Evolutionary conservation across 176 grass and related monocot genomes (phyloP), one percentile per base, ranked within the genome.

Genomic region (Neostapfia colusana): DNA sequence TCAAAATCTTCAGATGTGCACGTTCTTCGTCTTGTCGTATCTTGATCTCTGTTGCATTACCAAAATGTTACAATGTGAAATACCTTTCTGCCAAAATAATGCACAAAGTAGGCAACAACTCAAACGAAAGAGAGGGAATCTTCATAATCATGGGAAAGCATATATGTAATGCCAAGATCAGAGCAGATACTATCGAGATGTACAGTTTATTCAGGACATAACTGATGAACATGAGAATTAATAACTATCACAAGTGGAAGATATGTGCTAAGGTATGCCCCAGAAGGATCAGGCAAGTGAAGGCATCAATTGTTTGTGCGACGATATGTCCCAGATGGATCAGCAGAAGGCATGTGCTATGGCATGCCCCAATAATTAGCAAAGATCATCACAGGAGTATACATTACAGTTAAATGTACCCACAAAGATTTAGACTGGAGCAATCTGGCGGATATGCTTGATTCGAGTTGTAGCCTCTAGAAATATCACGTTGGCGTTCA

Each of bases 1-100:
- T 62, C 55, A 98, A 68, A 76, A 86, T 91, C 89, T 86, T 98
- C 63, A 98, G 76, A 40, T 98, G 95, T 35, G 76, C 84, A 23
- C 44, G 82, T 63, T 98, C 95, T 91, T 98, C 95, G 25, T 92
- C 82, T 80, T 90, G 81, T n/a, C 70, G 74, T 70, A 75, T 41
- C 76, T 83, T 98, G 44, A 85, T 86, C 82, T 98, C 95, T 98
- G 81, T 85, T 53, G 67, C 46, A 81, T 64, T 21, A 77, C 42
- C n/a, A 37, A 69, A 67, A 82, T 5, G 39, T 74, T 48, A 80
- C 25, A 60, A 40, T 24, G 10, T 67, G 11, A 83, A 76, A 65
- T 57, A 79, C 63, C 60, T 5, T 11, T 25, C 17, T 59, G 41
- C 48, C 38, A 75, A 58, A 25, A 44, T 67, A 21, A 37, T 10